Conservation (phyloP, 306 rosid species). For the Cajanus cajan region DNA sequence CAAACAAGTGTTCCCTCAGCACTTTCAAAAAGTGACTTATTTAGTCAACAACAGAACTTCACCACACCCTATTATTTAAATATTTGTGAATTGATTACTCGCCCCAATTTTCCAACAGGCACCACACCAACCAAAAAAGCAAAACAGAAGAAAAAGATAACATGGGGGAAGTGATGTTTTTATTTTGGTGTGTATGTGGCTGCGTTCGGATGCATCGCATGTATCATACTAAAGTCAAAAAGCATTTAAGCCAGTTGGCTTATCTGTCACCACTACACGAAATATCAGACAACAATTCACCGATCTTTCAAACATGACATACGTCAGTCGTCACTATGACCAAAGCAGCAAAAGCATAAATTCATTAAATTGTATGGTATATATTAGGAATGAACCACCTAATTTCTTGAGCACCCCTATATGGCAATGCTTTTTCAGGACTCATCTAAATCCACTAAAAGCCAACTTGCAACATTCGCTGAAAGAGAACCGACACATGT, state of each 20-base stretch:
- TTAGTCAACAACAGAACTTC: slow-evolving; percentile 1
- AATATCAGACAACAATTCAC: slow-evolving; percentile 4
- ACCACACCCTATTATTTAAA: slow-evolving; percentile 8
- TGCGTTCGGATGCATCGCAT: not conserved
- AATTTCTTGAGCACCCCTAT: not conserved
- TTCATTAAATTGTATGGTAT: not conserved
- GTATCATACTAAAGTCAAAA: not conserved
- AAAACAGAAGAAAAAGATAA: not conserved
- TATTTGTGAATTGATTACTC: not conserved
- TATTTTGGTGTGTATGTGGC: not conserved
- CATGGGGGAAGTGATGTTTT: not conserved
- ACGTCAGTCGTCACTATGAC: not conserved
- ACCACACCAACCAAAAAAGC: slow-evolving; percentile 24
- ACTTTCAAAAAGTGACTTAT: slow-evolving; percentile 10
- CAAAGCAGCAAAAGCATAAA: slow-evolving; percentile 16
- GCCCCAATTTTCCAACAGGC: slow-evolving; percentile 20
- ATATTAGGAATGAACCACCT: slow-evolving; percentile 6
- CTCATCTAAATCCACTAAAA: not conserved
- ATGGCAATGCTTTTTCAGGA: not conserved
- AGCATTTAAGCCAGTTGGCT: slow-evolving; percentile 4
- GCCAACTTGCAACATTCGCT: slow-evolving; percentile 15
- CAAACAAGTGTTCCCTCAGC: not conserved
- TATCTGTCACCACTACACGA: not conserved
- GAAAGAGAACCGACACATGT: not conserved
- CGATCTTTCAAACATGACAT: slow-evolving; percentile 4